Evolutionary conservation across 352 stramenopile species (phyloP).

Genomic region (Pythium sp.): DNA sequence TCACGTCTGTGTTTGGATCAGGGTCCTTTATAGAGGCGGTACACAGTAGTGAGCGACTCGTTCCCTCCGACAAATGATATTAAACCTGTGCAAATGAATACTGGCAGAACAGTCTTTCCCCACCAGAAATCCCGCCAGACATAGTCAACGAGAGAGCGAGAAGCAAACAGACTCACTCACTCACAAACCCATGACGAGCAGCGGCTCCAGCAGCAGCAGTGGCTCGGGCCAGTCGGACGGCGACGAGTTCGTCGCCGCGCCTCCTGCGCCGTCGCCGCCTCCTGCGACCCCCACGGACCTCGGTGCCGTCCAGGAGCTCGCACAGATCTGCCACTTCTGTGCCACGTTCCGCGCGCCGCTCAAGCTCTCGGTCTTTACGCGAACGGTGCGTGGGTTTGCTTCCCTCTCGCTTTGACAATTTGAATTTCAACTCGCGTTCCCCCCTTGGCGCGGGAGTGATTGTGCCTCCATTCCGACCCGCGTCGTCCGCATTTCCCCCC

Average conservation of each 20-base stretch:
- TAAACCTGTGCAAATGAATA: not conserved
- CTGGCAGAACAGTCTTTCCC: too few species aligned
- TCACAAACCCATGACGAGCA: slow-evolving; percentile 27
- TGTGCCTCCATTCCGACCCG: not conserved
- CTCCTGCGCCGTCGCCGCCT: not conserved
- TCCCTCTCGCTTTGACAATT: slow-evolving; percentile 4
- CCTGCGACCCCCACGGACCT: slow-evolving; percentile 28
- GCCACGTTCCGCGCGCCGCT: slow-evolving; percentile 64
- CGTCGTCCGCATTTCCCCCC: not conserved
- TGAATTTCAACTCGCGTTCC: not conserved
- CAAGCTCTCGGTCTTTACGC: slow-evolving; percentile 66
- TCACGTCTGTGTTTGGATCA: not conserved
- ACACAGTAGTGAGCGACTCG: not conserved
- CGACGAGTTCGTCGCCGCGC: slow-evolving; percentile 22
- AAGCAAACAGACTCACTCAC: not conserved
- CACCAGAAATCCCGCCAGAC: not conserved
- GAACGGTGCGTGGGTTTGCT: slow-evolving; percentile 48
- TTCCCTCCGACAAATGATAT: not conserved
- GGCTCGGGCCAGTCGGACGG: slow-evolving; percentile 40
- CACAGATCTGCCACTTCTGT: slow-evolving; percentile 79
- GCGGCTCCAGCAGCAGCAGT: slow-evolving; percentile 36
- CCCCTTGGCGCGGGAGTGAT: not conserved
- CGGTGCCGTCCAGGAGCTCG: slow-evolving; percentile 43
- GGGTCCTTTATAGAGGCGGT: not conserved
- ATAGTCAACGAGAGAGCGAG: not conserved